Evolutionary conservation across 2,329 filamentous ascomycete species (phyloP).

Genomic region (Mycogone perniciosa): DNA sequence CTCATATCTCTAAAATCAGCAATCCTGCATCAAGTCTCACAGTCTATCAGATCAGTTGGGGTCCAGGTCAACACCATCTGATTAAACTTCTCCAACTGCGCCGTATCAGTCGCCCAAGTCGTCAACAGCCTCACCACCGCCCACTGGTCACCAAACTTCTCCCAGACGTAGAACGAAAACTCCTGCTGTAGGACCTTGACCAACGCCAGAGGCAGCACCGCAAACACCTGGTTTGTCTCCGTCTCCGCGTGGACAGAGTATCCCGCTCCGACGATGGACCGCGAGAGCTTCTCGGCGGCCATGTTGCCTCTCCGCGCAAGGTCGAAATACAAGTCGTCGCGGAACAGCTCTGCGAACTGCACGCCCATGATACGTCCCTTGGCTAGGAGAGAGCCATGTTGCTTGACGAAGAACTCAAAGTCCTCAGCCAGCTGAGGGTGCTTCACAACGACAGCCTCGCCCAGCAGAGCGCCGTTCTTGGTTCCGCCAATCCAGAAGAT

Average conservation of each 20-base stretch:
- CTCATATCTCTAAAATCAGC: too few species aligned
- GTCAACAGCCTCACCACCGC: slow-evolving; percentile 41
- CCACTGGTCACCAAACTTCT: slow-evolving; percentile 32
- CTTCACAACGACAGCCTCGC: slow-evolving; percentile 45
- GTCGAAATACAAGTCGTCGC: slow-evolving; percentile 38
- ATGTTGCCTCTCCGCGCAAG: slow-evolving; percentile 39
- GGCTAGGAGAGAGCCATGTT: slow-evolving; percentile 43
- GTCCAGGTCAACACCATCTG: slow-evolving; percentile 21
- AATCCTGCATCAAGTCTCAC: not conserved
- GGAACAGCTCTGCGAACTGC: slow-evolving; percentile 45
- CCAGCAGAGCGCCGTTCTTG: slow-evolving; percentile 44
- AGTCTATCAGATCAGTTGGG: slow-evolving; percentile 18
- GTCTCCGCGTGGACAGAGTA: slow-evolving; percentile 38
- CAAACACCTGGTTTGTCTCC: slow-evolving; percentile 48
- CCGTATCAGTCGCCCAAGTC: slow-evolving; percentile 42
- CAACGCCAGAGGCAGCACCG: slow-evolving; percentile 33
- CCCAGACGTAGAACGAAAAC: slow-evolving; percentile 44
- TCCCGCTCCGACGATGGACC: slow-evolving; percentile 35
- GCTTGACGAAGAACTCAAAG: slow-evolving; percentile 46
- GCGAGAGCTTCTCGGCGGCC: slow-evolving; percentile 38
- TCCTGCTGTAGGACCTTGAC: slow-evolving; percentile 34
- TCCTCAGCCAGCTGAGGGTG: slow-evolving; percentile 34
- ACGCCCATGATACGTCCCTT: slow-evolving; percentile 44
- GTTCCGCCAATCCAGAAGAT: slow-evolving; percentile 51
- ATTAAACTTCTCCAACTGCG: slow-evolving; percentile 35